A percentile compares a stretch with the other conserved stretches of the same genome.
phyloP scores from a whole-genome alignment of 345 rosid genomes.

The Eutrema heterophyllum region DNA sequence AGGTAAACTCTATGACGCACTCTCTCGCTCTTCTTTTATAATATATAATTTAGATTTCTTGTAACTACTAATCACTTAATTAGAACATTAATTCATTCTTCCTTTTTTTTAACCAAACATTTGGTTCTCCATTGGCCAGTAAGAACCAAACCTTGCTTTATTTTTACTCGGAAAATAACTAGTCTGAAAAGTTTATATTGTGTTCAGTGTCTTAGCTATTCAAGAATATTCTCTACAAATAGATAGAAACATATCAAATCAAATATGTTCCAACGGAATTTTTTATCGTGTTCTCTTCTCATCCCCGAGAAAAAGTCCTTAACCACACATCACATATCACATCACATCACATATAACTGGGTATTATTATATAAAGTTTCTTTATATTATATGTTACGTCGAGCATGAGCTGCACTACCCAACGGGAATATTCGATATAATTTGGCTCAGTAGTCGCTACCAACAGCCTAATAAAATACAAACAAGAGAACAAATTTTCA shows the following conservation, averaged over 20 bases:
- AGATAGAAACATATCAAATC: neutral
- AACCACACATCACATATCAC: neutral
- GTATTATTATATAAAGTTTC: neutral
- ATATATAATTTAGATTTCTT: neutral
- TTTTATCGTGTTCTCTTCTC: conserved; percentile 26
- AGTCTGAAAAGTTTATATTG: neutral
- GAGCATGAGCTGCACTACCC: conserved; percentile 29
- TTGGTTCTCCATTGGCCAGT: neutral
- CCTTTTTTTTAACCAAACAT: neutral
- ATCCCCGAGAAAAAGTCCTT: neutral
- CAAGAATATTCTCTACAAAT: neutral
- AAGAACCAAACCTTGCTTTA: neutral
- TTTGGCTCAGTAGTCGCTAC: conserved; percentile 19
- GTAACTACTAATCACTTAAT: neutral
- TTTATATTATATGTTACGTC: conserved; percentile 8
- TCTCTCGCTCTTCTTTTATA: neutral
- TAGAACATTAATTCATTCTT: neutral
- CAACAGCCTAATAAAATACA: conserved; percentile 20
- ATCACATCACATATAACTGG: neutral
- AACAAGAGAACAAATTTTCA: neutral
- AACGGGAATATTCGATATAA: conserved; percentile 28
- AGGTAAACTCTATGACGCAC: conserved; percentile 26
- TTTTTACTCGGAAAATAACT: neutral
- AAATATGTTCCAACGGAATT: neutral
- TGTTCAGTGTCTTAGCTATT: conserved; percentile 1